Percentiles rank a stretch among this genome's conserved stretches.
These are phyloP conservation scores for Cadophora sp. DNA, from an alignment of 2,329 filamentous ascomycete species.

Conservation along the genomic window DNA sequence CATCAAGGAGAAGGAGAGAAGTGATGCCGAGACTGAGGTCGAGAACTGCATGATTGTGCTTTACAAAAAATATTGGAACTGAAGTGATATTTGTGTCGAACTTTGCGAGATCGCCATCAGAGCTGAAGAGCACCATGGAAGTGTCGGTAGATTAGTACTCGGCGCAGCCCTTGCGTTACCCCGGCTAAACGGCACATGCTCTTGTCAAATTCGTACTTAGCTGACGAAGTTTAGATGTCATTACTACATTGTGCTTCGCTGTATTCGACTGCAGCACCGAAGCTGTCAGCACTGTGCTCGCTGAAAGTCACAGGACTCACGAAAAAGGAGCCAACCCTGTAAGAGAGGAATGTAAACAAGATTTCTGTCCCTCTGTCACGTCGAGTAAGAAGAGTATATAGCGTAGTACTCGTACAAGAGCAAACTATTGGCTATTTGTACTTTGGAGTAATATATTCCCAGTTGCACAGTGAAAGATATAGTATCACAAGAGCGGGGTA, in stretches of 20 bases:
- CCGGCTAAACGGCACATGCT: too few relatives aligned
- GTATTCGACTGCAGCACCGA: not conserved
- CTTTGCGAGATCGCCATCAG: not conserved
- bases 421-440: too few relatives aligned
- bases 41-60: not conserved
- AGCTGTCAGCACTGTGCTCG: not conserved
- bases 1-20: not conserved
- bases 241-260: not conserved
- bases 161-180: too few relatives aligned
- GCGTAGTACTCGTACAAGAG: too few relatives aligned
- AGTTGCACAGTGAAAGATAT: too few relatives aligned
- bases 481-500: too few relatives aligned
- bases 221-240: not conserved
- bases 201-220: too few relatives aligned
- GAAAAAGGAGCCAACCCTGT: not conserved
- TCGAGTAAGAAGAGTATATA: not conserved
- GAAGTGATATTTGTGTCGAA: not conserved
- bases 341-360: not conserved
- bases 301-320: not conserved
- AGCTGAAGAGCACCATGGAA: too few relatives aligned
- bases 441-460: too few relatives aligned
- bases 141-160: not conserved
- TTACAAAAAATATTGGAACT: not conserved
- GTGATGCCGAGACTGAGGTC: not conserved
- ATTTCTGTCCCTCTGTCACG: not conserved